Conservation (phyloP, 2,329 filamentous ascomycete species). For the Blastomyces parvus region DNA sequence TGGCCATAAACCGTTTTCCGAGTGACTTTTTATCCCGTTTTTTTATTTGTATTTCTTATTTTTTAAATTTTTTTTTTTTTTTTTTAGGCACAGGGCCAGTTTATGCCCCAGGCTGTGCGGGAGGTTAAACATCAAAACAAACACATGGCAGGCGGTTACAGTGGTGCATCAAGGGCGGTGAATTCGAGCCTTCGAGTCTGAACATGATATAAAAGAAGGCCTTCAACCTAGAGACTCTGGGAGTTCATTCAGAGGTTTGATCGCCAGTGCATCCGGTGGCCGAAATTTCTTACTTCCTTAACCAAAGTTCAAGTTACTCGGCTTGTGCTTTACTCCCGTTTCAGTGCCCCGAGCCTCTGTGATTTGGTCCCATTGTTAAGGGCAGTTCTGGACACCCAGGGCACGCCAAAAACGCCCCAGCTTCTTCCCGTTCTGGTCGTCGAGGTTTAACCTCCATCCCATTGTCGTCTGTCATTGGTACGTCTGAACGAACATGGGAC, state of each 20-base stretch:
- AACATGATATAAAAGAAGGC: background rate
- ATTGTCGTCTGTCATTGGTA: background rate
- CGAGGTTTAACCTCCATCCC: background rate
- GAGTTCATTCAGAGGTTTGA: conserved; percentile 1
- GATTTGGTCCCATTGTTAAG: background rate
- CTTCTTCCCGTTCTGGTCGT: background rate
- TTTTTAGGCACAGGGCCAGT: background rate
- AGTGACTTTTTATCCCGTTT: background rate
- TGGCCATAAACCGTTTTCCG: background rate
- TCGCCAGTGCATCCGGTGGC: background rate
- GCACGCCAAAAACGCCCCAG: background rate
- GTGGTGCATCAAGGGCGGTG: background rate
- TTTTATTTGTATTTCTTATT: background rate
- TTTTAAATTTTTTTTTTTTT: no score
- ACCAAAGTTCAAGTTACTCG: background rate
- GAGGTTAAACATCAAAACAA: background rate
- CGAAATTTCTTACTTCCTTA: background rate
- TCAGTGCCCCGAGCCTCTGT: background rate
- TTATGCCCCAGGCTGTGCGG: conserved; percentile 1
- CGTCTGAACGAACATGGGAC: background rate
- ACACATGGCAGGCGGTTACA: background rate
- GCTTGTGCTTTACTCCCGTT: background rate
- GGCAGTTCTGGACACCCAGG: background rate
- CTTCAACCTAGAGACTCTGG: background rate
- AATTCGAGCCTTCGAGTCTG: background rate